Conservation (phyloP, 2,329 filamentous ascomycete species). For the Microdochium paspali region DNA sequence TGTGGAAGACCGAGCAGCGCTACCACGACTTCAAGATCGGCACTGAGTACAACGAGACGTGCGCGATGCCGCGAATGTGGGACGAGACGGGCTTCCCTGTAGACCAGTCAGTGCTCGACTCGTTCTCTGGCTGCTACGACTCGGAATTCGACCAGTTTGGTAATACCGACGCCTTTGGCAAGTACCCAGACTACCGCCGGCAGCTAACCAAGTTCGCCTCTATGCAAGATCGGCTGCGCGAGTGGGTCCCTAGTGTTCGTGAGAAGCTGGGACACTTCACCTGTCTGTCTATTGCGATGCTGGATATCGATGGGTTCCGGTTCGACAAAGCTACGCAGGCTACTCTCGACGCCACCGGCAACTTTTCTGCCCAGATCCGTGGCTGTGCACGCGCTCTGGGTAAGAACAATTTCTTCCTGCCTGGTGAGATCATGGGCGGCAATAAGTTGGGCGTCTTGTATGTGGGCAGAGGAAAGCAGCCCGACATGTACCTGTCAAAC, state of each 20-base stretch:
- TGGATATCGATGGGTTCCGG: slow-evolving; percentile 60
- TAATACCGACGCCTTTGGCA: slow-evolving; percentile 53
- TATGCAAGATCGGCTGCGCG: slow-evolving; percentile 57
- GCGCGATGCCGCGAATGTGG: slow-evolving; percentile 53
- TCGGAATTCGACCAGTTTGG: slow-evolving; percentile 58
- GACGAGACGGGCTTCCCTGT: slow-evolving; percentile 44
- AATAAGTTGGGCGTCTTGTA: slow-evolving; percentile 52
- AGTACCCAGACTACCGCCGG: slow-evolving; percentile 53
- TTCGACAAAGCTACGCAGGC: slow-evolving; percentile 59
- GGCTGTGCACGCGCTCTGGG: slow-evolving; percentile 45
- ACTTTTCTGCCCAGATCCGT: slow-evolving; percentile 46
- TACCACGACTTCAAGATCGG: slow-evolving; percentile 50
- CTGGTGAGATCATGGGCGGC: slow-evolving; percentile 54
- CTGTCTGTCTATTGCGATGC: slow-evolving; percentile 50
- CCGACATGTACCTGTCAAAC: slow-evolving; percentile 38
- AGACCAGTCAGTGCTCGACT: slow-evolving; percentile 30
- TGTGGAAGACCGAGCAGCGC: slow-evolving; percentile 42
- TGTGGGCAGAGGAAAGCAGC: slow-evolving; percentile 51
- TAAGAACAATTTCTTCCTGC: slow-evolving; percentile 55
- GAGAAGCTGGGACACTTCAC: slow-evolving; percentile 50
- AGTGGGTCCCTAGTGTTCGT: slow-evolving; percentile 50
- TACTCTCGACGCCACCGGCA: slow-evolving; percentile 50
- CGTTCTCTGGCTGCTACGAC: slow-evolving; percentile 46
- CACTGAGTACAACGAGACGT: slow-evolving; percentile 43
- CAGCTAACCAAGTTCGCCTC: slow-evolving; percentile 58